Base-by-base conservation (phyloP, 2,329 filamentous ascomycete species). In the Phaeosphaeria sp. region DNA sequence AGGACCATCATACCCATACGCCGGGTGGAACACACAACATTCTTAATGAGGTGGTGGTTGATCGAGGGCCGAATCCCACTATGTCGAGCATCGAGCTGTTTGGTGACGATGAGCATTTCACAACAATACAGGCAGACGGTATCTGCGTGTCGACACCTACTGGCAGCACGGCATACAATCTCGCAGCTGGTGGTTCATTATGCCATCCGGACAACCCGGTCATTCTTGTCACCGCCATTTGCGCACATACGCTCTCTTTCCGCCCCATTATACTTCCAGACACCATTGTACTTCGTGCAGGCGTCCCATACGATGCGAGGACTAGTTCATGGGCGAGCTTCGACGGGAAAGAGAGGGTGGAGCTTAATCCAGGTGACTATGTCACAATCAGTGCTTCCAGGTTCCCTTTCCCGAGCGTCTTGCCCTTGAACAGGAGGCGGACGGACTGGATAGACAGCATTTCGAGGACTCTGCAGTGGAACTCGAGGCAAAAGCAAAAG, bases 321-420 rank as follows among this genome's bases (percentile, higher is more conserved):
- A 93, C 92, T 4, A 90, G 88, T 66, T 93, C 91, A 42, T 99
- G 95, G 94, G 95, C 93, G n/a, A 96, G 92, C 77, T 99, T 99
- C 74, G 95, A 99, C 77, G 95, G 95, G 1, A 86, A 93, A 60
- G 92, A 97, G 81, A 58, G 77, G 53, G 80, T 91, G n/a, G 91
- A 95, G 79, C 82, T 95, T 39, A 76, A 80, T 49, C 89, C 91
- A 0, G 91, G 91, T 17, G 91, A 95, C 77, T 95, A 95, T 74
- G 91, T 94, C 5, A 94, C 91, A 1, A 90, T 95, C 60, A 92
- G 89, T 65, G 91, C 91, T 2, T 91, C 89, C 64, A 80, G 91
- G 42, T 94, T 90, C 71, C 91, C 91, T 0, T 95, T 94, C 76
- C 91, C 91, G 0, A 88, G 86, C 55, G 91, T 94, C 11, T 84